Evolutionary conservation across 805 yeast species (phyloP).

Genomic region (Priceomyces medius): DNA sequence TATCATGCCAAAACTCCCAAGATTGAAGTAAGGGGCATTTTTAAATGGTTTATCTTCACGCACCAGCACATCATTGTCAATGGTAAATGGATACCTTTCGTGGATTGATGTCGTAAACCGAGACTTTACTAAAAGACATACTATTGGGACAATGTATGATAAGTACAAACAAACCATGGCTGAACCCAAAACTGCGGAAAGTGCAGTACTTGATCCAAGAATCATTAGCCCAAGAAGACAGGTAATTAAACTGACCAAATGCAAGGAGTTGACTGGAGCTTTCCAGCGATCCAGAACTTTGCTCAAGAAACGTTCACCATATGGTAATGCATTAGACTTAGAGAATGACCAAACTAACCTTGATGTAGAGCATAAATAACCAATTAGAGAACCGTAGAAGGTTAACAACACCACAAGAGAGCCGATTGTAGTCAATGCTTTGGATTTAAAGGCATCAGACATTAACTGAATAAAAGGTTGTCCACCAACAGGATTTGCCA

Average conservation of each 20-base stretch:
- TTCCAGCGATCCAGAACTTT: conserved; percentile 20
- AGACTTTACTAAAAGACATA: conserved; percentile 15
- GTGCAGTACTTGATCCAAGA: conserved; percentile 27
- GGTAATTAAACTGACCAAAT: conserved; percentile 20
- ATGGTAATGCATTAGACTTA: conserved; percentile 32
- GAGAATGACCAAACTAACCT: conserved; percentile 35
- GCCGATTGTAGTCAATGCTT: conserved; percentile 26
- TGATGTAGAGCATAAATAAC: conserved; percentile 27
- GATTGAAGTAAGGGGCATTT: conserved; percentile 12
- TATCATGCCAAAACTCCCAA: conserved; percentile 17
- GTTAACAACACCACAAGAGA: conserved; percentile 15
- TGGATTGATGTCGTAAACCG: conserved; percentile 9
- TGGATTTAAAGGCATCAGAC: conserved; percentile 22
- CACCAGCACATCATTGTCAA: background rate
- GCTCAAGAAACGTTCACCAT: conserved; percentile 23
- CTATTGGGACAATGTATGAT: conserved; percentile 30
- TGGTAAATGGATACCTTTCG: conserved; percentile 8
- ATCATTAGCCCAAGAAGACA: conserved; percentile 26
- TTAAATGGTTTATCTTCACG: conserved; percentile 1
- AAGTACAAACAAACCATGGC: conserved; percentile 29
- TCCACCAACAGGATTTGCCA: conserved; percentile 20
- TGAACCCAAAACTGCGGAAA: conserved; percentile 31
- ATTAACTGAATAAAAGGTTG: conserved; percentile 23
- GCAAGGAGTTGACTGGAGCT: conserved; percentile 22
- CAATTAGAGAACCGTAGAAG: conserved; percentile 16